Evolutionary conservation across 768 basidiomycete genomes (phyloP), one percentile per base, ranked within the genome.

Genomic region (Floccularia luteovirens): DNA sequence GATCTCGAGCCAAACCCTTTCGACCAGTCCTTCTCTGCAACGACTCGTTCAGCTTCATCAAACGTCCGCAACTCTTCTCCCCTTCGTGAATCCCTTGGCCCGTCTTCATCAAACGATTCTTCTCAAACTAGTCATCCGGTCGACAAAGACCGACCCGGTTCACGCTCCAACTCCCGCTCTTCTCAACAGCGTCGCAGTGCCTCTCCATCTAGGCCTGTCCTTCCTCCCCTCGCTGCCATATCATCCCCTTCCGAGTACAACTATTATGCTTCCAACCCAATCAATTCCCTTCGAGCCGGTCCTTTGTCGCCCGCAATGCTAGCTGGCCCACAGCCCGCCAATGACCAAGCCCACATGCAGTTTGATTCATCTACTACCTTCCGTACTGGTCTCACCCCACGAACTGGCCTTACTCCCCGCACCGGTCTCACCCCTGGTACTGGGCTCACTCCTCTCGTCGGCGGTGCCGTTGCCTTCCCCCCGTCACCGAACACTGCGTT

Each of bases 241-340:
- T 77, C 83, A 1, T 85, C 86, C 6, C 79, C 81, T 6, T 69
- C 78, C 8, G 81, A 79, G 48, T 61, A 66, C 58, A 74, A 37
- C 71, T 88, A 53, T 71, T 79, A 79, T 55, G 70, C 74, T 30
- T 60, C 73, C 11, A 54, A 53, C 32, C 56, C 79, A 31, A 63
- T 82, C 36, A 85, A 85, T 59, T 92, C 90, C 2, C 77, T 98
- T 24, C 81, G 94, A 33, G 76, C 92, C 0, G 94, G 93, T 3
- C 94, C 94, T 1, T 81, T 98, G 40, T 91, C 89, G 4, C 94
- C 94, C 22, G 92, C 94, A 40, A 94, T 97, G 90, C 82, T 96
- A 44, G 79, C 89, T 20, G 94, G 87, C 6, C 93, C 91, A 3
- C 81, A 79, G 57, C 70, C 69, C 34, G 48, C 63, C 38, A 62